phyloP scores from a whole-genome alignment of 108 stramenopile species.

The Nitzschia palea region DNA sequence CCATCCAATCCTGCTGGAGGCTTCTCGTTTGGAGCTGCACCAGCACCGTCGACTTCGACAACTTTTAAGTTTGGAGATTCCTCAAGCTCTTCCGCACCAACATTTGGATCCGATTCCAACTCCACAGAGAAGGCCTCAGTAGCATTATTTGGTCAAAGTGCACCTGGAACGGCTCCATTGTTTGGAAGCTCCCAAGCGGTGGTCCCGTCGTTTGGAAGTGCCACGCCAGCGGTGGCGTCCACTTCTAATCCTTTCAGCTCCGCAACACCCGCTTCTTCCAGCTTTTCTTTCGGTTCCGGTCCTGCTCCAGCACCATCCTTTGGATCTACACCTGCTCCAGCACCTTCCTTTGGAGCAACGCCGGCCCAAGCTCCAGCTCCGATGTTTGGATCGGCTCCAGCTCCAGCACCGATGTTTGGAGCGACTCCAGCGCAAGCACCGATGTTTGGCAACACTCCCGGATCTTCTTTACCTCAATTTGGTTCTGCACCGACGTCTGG shows the following conservation, averaged over 20 bases:
- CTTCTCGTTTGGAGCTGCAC: constrained; percentile 10
- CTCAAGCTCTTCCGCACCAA: not conserved
- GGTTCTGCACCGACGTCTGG: constrained; percentile 1
- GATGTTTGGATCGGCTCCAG: constrained; percentile 16
- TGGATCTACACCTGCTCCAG: constrained; percentile 25
- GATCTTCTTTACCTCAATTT: not conserved
- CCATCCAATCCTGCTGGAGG: not conserved
- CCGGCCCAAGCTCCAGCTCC: constrained; percentile 12
- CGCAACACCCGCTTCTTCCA: constrained; percentile 1
- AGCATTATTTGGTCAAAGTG: too few species aligned
- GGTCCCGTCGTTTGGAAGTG: not conserved
- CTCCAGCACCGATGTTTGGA: constrained; percentile 15
- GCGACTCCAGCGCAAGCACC: constrained; percentile 13
- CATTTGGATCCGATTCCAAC: not conserved
- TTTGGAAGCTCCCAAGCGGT: not conserved
- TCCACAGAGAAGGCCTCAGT: too few species aligned
- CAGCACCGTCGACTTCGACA: not conserved
- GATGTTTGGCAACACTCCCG: not conserved
- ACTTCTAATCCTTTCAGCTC: too few species aligned
- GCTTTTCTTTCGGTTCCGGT: constrained; percentile 12
- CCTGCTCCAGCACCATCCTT: constrained; percentile 7
- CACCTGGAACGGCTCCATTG: not conserved
- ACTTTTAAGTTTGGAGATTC: not conserved
- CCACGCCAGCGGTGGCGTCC: not conserved
- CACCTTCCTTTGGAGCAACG: constrained; percentile 20